Conservation (phyloP, 1,139 yeast genomes). For the Wickerhamomyces sp. region DNA sequence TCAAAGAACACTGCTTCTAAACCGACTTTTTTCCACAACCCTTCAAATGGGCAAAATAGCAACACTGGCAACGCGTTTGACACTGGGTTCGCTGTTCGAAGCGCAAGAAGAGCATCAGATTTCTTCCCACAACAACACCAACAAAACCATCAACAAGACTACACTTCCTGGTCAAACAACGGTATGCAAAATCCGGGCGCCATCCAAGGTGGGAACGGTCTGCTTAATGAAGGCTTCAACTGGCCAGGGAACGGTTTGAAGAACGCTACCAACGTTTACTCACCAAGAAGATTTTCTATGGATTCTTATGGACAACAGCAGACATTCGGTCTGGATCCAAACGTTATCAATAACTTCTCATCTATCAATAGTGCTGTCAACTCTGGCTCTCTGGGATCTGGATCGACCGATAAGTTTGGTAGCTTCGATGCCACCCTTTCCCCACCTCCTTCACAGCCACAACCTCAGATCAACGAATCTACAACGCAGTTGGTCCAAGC, state of each 20-base stretch:
- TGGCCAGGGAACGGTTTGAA: neutral
- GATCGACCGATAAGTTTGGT: no score
- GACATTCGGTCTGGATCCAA: no score
- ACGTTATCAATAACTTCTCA: slow-evolving; percentile 6
- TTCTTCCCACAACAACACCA: slow-evolving; percentile 1
- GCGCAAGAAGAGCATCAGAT: slow-evolving; percentile 1
- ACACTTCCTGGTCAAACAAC: slow-evolving; percentile 1
- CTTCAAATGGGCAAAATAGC: slow-evolving; percentile 5
- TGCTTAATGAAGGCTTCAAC: neutral
- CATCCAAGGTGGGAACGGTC: neutral
- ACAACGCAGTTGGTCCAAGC: slow-evolving; percentile 12
- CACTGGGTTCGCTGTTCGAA: neutral
- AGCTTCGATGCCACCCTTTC: slow-evolving; percentile 2
- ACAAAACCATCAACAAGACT: neutral
- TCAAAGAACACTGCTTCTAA: slow-evolving; percentile 2
- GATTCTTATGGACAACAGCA: slow-evolving; percentile 8
- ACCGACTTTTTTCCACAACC: slow-evolving; percentile 21
- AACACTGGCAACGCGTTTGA: no score
- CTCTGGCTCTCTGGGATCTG: no score
- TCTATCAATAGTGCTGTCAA: slow-evolving; percentile 5
- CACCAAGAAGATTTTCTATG: slow-evolving; percentile 9
- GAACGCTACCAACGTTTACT: slow-evolving; percentile 4
- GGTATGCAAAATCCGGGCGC: no score
- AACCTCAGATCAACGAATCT: slow-evolving; percentile 11
- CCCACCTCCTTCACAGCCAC: slow-evolving; percentile 4